phyloP scores from a whole-genome alignment of 148 eudicot genomes.

The Vaccinium darrowii region DNA sequence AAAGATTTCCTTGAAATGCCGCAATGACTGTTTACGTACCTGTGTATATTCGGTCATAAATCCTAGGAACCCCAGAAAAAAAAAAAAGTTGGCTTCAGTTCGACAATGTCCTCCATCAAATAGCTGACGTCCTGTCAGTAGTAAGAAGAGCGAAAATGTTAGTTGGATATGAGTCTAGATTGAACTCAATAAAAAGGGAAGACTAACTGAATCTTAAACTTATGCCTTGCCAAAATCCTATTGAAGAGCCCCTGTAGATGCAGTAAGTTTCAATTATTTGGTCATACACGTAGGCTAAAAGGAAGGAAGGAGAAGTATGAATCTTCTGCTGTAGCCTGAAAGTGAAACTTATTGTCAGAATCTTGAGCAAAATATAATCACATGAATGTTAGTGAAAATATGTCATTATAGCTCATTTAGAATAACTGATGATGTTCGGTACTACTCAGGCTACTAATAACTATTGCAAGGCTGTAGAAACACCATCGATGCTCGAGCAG shows the following conservation, averaged over 20 bases:
- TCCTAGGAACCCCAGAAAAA: slow-evolving; percentile 77
- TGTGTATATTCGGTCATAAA: slow-evolving; percentile 80
- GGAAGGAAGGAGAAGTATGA: slow-evolving; percentile 90
- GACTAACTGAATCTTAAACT: slow-evolving; percentile 18
- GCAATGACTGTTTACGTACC: slow-evolving; percentile 46
- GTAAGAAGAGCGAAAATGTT: slow-evolving; percentile 10
- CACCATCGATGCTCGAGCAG: neutral
- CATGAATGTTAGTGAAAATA: neutral
- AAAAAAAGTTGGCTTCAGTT: slow-evolving; percentile 72
- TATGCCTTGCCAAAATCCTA: slow-evolving; percentile 99
- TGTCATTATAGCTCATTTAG: neutral
- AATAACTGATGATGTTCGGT: neutral
- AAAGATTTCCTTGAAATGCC: too few relatives aligned
- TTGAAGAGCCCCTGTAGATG: slow-evolving; percentile 69
- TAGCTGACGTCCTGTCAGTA: slow-evolving; percentile 68
- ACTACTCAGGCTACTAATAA: neutral
- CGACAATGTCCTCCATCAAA: slow-evolving; percentile 74
- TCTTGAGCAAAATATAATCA: neutral
- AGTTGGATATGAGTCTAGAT: neutral
- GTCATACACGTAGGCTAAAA: slow-evolving; percentile 88
- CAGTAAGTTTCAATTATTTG: slow-evolving; percentile 78
- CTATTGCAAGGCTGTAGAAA: neutral
- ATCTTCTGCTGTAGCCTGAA: slow-evolving; percentile 65
- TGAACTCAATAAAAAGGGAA: neutral
- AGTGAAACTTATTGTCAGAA: slow-evolving; percentile 9